Evolutionary conservation across 768 basidiomycete species (phyloP).

Genomic region (Mycena belliarum): DNA sequence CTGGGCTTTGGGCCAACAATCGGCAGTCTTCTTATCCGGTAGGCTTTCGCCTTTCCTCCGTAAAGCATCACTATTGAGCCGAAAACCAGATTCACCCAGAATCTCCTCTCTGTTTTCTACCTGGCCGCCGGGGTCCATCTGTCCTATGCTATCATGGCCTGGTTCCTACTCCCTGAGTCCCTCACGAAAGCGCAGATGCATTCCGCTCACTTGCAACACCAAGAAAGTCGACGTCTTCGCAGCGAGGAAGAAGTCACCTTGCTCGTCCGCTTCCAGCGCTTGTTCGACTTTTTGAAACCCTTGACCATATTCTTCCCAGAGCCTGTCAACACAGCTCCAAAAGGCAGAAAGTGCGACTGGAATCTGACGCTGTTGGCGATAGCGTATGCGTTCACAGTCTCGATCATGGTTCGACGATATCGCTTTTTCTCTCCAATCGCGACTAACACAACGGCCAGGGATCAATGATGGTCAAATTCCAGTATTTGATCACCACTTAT

Average conservation of each 20-base stretch:
- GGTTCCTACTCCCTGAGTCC: slow-evolving; percentile 62
- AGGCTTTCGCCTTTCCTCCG: not conserved
- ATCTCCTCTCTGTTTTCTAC: slow-evolving; percentile 57
- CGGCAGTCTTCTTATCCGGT: slow-evolving; percentile 50
- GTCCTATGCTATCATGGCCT: slow-evolving; percentile 37
- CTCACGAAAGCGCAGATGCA: slow-evolving; percentile 46
- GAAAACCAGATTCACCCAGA: slow-evolving; percentile 27
- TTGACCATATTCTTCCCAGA: slow-evolving; percentile 51
- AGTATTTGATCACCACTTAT: slow-evolving; percentile 45
- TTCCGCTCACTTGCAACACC: slow-evolving; percentile 25
- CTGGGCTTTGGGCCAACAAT: slow-evolving; percentile 59
- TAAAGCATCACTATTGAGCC: not conserved
- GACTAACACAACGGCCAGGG: slow-evolving; percentile 33
- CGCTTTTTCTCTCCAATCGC: not conserved
- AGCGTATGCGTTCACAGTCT: slow-evolving; percentile 37
- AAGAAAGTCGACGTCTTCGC: slow-evolving; percentile 17
- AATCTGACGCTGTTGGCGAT: slow-evolving; percentile 45
- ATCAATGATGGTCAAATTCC: slow-evolving; percentile 41
- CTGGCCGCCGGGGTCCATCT: slow-evolving; percentile 44
- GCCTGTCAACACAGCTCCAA: slow-evolving; percentile 26
- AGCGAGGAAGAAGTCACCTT: slow-evolving; percentile 17
- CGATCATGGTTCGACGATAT: slow-evolving; percentile 33
- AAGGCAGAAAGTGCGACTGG: slow-evolving; percentile 45
- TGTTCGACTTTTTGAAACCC: slow-evolving; percentile 56
- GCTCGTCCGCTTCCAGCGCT: slow-evolving; percentile 38